Evolutionary conservation across 768 basidiomycete species (phyloP), one percentile per base, ranked within the genome.

Genomic region (Peribolospora baueri): DNA sequence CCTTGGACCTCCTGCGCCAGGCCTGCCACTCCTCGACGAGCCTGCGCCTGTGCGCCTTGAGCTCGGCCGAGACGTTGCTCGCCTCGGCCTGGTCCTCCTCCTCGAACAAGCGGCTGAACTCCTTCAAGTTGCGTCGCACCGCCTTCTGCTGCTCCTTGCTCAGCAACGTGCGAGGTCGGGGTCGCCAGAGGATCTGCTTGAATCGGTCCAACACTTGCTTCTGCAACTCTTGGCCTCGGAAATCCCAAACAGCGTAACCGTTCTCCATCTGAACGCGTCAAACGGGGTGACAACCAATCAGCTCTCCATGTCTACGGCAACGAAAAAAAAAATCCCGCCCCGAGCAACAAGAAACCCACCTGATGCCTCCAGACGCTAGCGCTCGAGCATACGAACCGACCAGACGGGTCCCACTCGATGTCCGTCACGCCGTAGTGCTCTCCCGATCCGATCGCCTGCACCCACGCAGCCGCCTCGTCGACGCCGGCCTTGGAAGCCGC

Each of bases 11-110:
- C 36, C 72, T 62, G 52, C 91, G 77, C 93, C 93, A 97, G 47
- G 91, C 85, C 69, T 98, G 93, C 93, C 93, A 98, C 70, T 98
- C 93, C 64, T 93, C 85, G 61, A 97, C 82, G 53, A 95, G 74
- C 50, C 93, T 76, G 67, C 84, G 84, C 57, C 93, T 76, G 59
- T 79, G 79, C 13, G 86, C 85, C 61, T 90, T 75, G 37, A 93
- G 76, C 69, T 97, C 93, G 4, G 88, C 87, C 60, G 82, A 88
- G 61, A 90, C 84, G 62, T 82, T 84, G 67, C 81, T 86, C 70
- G 91, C 88, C 66, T 95, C 88, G 14, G 83, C 79, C 37, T 87
- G 86, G 67, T 97, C 93, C 63, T 93, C 87, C 69, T 97, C 91
- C 54, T 98, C 93, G 67, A 97, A 98, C 42, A 73, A 69, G 9